A percentile compares a stretch with the other conserved stretches of the same genome.
Evolutionary conservation across 169 alveolate genomes (phyloP).

Genomic region (Fabrea salina): DNA sequence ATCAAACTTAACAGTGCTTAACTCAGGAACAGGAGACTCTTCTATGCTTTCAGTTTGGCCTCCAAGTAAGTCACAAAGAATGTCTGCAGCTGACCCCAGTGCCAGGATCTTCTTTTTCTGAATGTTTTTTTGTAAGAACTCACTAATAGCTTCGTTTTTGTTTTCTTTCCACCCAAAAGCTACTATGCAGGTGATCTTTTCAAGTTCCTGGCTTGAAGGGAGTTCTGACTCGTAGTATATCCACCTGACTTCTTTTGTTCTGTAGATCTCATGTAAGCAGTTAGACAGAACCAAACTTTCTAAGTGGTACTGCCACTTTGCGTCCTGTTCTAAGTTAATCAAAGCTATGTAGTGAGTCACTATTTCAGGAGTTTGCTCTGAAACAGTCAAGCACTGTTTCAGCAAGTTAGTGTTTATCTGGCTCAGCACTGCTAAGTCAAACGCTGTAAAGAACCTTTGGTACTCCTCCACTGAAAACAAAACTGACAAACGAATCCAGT

Average conservation of each 20-base stretch:
- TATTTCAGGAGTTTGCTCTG: background rate
- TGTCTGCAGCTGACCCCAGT: constrained; percentile 12
- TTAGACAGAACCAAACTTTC: constrained; percentile 12
- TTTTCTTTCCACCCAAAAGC: constrained; percentile 11
- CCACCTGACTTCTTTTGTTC: constrained; percentile 24
- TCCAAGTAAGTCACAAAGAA: constrained; percentile 14
- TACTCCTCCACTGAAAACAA: constrained; percentile 27
- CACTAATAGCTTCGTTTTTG: background rate
- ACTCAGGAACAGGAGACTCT: background rate
- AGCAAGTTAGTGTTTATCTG: constrained; percentile 18
- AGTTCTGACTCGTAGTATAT: constrained; percentile 10
- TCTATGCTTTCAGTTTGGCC: constrained; percentile 1
- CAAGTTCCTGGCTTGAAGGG: constrained; percentile 21
- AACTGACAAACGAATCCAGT: background rate
- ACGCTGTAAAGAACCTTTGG: constrained; percentile 22
- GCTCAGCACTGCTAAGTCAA: constrained; percentile 25
- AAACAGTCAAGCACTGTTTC: background rate
- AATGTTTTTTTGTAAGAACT: background rate
- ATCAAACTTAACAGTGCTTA: background rate
- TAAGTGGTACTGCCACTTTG: constrained; percentile 27
- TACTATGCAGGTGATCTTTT: background rate
- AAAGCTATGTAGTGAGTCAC: background rate
- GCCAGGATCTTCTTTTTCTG: background rate
- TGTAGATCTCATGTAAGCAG: background rate
- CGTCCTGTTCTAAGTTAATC: constrained; percentile 28